These are phyloP conservation scores for Cryphonectria carpinicola DNA, from an alignment of 2,329 filamentous ascomycete species.

Conservation along the genomic window DNA sequence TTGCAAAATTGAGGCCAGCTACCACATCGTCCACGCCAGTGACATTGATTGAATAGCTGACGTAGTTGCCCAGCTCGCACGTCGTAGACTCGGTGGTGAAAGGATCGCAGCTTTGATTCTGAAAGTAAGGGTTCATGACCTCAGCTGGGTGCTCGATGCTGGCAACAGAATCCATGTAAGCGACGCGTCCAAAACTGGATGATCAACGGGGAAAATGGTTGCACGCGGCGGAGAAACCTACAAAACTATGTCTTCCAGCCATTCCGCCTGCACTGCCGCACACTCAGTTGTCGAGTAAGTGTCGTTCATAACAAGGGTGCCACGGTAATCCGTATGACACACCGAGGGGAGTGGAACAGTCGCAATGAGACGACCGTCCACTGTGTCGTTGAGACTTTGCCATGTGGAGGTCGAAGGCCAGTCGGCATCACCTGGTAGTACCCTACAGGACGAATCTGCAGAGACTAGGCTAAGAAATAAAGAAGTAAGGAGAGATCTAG, in stretches of 20 bases:
- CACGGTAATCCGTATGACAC: neutral
- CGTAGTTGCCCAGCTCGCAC: constrained; percentile 44
- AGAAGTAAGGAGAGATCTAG: neutral
- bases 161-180: neutral
- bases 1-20: constrained; percentile 41
- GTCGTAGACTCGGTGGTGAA: constrained; percentile 39
- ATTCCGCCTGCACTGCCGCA: neutral
- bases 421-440: neutral
- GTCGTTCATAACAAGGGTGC: neutral
- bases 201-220: neutral
- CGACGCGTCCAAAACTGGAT: neutral
- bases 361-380: neutral
- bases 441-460: neutral
- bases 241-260: neutral
- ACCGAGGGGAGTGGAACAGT: neutral
- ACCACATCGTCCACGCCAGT: constrained; percentile 35
- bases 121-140: constrained; percentile 42
- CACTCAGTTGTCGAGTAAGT: neutral
- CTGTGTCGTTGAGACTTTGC: neutral
- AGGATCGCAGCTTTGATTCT: constrained; percentile 34
- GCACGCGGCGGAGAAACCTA: neutral
- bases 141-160: neutral
- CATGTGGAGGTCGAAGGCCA: neutral
- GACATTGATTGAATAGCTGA: constrained; percentile 39
- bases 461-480: neutral